Base-by-base conservation (phyloP, 257 asterid species). In the Coffea canephora region DNA sequence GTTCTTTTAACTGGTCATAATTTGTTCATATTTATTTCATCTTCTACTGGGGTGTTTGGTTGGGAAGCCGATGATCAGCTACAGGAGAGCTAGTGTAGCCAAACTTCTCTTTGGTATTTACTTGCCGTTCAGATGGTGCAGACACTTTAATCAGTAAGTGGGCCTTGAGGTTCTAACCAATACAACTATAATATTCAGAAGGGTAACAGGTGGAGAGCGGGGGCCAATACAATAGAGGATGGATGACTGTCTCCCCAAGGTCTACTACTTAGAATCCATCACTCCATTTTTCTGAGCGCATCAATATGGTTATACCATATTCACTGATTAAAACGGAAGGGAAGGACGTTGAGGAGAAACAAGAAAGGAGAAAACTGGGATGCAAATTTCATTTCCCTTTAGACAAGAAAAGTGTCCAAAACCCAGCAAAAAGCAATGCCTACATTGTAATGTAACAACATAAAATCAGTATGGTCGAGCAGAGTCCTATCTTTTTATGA, bases 121-220 rank as follows among this genome's bases (percentile, higher is more conserved):
- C 77, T 77, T 75, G 77, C 78, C 64, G 54, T 77, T 81, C 79
- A 83, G 85, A 89, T 73, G 82, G 85, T 68, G 78, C 90, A 83
- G 87, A 45, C 78, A 86, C 90, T 87, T 87, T 75, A 84, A 84
- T 75, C 82, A 83, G 73, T 52, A 71, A 49, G 87, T 82, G 91
- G 89, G 87, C 70, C 86, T 70, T 82, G 70, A n/a, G 69, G 71
- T 70, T 75, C 59, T 65, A 75, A 41, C 55, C 69, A 78, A 76
- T 21, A 57, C 74, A 74, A 57, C 78, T 78, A 78, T 62, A 27
- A 78, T 80, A 77, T 68, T 25, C 77, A 82, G 78, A 76, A 76
- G 77, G 46, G 84, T 78, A 84, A 83, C 81, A 78, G 77, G 59
- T 82, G 86, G 83, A 75, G 74, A 81, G 77, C 23, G 74, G 82